phyloP scores from a whole-genome alignment of 805 yeast genomes.

The Starmerella stellata region DNA sequence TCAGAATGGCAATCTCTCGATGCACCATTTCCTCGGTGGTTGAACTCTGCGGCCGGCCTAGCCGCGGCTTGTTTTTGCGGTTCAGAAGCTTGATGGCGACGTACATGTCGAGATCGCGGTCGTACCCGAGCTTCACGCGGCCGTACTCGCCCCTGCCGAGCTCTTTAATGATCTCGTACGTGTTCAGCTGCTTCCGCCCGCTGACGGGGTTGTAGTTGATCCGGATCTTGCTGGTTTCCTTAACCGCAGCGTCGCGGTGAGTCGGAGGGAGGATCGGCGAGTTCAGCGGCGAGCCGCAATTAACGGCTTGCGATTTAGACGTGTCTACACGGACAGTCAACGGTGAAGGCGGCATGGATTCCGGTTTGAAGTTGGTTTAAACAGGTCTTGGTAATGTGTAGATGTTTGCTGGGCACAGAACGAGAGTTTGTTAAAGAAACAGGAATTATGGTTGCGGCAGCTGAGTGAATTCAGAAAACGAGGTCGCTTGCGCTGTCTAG shows the following conservation, averaged over 20 bases:
- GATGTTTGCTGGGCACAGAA: too few species aligned
- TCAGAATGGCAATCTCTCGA: slow-evolving; percentile 83
- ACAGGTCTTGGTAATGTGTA: too few species aligned
- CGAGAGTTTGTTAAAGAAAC: too few species aligned
- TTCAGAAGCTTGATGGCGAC: slow-evolving; percentile 93
- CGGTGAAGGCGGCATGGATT: too few species aligned
- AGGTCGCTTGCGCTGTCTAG: too few species aligned
- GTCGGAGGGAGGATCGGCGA: background rate
- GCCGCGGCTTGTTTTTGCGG: slow-evolving; percentile 41
- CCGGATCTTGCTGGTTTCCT: slow-evolving; percentile 63
- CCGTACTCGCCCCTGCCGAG: slow-evolving; percentile 97
- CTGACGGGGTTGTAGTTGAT: slow-evolving; percentile 76
- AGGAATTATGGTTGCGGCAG: too few species aligned
- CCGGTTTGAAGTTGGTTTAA: too few species aligned
- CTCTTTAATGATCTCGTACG: slow-evolving; percentile 74
- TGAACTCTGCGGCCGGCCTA: slow-evolving; percentile 30
- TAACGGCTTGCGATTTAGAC: too few species aligned
- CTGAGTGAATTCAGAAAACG: too few species aligned
- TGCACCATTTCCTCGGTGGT: slow-evolving; percentile 56
- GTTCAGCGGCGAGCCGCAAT: too few species aligned
- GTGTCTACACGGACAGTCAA: too few species aligned
- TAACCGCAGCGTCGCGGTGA: slow-evolving; percentile 28
- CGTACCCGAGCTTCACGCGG: slow-evolving; percentile 82
- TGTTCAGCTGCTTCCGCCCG: slow-evolving; percentile 62
- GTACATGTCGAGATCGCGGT: slow-evolving; percentile 34